Percentiles rank a stretch among this genome's conserved stretches.
Conservation (phyloP, 371 early-diverging fungal species). For the Lichtheimia ramosa region DNA sequence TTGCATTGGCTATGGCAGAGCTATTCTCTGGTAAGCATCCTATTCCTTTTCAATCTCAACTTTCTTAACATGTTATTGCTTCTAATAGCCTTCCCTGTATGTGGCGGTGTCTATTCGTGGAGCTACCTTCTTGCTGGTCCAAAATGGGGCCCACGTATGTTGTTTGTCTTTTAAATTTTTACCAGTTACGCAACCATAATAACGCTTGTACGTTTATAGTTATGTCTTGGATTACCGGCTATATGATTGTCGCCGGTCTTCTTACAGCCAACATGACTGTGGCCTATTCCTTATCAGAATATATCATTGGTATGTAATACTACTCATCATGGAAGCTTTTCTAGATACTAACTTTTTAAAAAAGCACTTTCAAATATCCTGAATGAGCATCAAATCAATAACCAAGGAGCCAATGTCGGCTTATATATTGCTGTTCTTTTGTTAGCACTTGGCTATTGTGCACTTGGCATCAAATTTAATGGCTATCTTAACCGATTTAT, state of each 20-base stretch:
- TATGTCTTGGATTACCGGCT: slow-evolving; percentile 41
- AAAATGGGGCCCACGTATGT: slow-evolving; percentile 43
- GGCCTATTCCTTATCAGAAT: slow-evolving; percentile 26
- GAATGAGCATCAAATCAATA: slow-evolving; percentile 15
- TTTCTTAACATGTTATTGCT: too few relatives aligned
- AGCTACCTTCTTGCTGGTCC: slow-evolving; percentile 29
- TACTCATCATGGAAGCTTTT: neutral
- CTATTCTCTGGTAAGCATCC: slow-evolving; percentile 26
- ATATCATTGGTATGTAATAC: slow-evolving; percentile 18
- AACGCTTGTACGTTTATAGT: slow-evolving; percentile 16
- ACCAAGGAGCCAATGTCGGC: slow-evolving; percentile 35
- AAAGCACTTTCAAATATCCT: slow-evolving; percentile 19
- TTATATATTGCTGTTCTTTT: slow-evolving; percentile 25
- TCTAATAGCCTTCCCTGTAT: slow-evolving; percentile 26
- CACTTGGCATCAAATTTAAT: slow-evolving; percentile 32
- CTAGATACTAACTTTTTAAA: neutral
- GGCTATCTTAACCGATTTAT: slow-evolving; percentile 28
- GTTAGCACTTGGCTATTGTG: slow-evolving; percentile 17
- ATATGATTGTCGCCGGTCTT: slow-evolving; percentile 27
- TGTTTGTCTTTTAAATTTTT: neutral
- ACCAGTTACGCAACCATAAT: too few relatives aligned
- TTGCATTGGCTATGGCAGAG: slow-evolving; percentile 42
- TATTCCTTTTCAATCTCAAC: neutral
- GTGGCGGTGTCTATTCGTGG: slow-evolving; percentile 37
- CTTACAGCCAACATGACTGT: slow-evolving; percentile 31